Evolutionary conservation across 1,139 yeast species (phyloP).

Genomic region (Pichiaceae sp.): DNA sequence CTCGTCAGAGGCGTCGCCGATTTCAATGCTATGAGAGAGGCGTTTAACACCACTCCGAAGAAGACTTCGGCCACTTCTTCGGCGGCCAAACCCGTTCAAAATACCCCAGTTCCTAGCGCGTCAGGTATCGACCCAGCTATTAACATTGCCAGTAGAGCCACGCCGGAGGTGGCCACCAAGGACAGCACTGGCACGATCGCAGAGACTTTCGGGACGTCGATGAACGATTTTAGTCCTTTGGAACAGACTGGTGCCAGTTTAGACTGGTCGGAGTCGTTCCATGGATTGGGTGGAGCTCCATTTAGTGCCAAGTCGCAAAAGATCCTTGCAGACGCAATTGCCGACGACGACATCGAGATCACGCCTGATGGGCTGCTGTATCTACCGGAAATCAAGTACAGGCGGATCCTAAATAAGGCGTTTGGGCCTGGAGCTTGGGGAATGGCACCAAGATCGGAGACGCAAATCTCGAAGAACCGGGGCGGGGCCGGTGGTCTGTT

Average conservation of each 20-base stretch:
- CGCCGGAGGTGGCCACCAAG: constrained; percentile 2
- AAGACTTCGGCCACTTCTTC: constrained; percentile 1
- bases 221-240: constrained; percentile 15
- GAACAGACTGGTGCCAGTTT: constrained; percentile 21
- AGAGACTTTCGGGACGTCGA: constrained; percentile 11
- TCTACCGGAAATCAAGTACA: constrained; percentile 88
- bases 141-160: constrained; percentile 13
- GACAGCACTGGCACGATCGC: background rate
- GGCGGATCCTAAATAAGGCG: constrained; percentile 79
- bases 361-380: constrained; percentile 92
- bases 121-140: constrained; percentile 16
- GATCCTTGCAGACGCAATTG: constrained; percentile 51
- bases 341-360: constrained; percentile 72
- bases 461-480: constrained; percentile 53
- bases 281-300: constrained; percentile 74
- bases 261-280: constrained; percentile 72
- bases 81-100: constrained; percentile 3
- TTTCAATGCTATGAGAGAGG: constrained; percentile 22
- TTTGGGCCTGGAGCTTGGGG: constrained; percentile 99
- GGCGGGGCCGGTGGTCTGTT: constrained; percentile 41
- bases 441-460: constrained; percentile 84
- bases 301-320: constrained; percentile 56
- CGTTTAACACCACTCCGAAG: constrained; percentile 9
- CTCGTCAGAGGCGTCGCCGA: constrained; percentile 9
- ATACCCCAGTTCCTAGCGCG: background rate